Conservation (phyloP, 352 stramenopile species). For the Discostella stelligera region DNA sequence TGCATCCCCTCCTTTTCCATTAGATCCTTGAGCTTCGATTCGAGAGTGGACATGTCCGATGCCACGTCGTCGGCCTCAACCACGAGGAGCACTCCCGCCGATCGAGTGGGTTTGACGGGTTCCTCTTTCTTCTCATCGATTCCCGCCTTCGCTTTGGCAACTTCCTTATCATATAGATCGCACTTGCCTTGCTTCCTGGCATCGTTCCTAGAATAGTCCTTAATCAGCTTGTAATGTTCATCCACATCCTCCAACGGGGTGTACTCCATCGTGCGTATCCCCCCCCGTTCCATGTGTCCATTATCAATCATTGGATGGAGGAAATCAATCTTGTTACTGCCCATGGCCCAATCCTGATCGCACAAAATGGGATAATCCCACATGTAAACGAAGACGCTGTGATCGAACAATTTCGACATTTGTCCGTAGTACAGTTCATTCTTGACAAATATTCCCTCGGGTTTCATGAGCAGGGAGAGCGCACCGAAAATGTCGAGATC, state of each 20-base stretch:
- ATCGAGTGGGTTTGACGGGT: constrained; percentile 31
- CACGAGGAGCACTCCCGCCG: constrained; percentile 45
- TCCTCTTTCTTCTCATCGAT: constrained; percentile 21
- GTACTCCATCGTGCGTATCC: constrained; percentile 39
- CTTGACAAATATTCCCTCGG: constrained; percentile 71
- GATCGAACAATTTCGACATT: constrained; percentile 53
- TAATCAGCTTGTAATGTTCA: constrained; percentile 50
- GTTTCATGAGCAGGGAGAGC: constrained; percentile 64
- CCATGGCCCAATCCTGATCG: constrained; percentile 63
- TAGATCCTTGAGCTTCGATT: constrained; percentile 27
- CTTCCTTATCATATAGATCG: constrained; percentile 38
- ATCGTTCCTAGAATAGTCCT: constrained; percentile 50
- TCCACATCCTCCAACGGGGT: constrained; percentile 46
- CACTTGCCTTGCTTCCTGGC: constrained; percentile 50
- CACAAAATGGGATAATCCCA: constrained; percentile 60
- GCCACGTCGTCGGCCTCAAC: constrained; percentile 40
- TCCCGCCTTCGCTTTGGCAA: constrained; percentile 30
- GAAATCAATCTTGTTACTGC: constrained; percentile 64
- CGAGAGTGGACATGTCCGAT: constrained; percentile 24
- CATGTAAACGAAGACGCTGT: constrained; percentile 54
- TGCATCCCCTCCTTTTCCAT: constrained; percentile 31
- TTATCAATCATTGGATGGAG: constrained; percentile 41
- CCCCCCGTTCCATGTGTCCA: constrained; percentile 29
- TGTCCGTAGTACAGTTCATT: constrained; percentile 60
- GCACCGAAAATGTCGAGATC: constrained; percentile 67